Percentiles rank a stretch among this genome's conserved stretches.
Conservation (phyloP, 2,329 filamentous ascomycete genomes). For the Hawksworthiomyces lignivorus region DNA sequence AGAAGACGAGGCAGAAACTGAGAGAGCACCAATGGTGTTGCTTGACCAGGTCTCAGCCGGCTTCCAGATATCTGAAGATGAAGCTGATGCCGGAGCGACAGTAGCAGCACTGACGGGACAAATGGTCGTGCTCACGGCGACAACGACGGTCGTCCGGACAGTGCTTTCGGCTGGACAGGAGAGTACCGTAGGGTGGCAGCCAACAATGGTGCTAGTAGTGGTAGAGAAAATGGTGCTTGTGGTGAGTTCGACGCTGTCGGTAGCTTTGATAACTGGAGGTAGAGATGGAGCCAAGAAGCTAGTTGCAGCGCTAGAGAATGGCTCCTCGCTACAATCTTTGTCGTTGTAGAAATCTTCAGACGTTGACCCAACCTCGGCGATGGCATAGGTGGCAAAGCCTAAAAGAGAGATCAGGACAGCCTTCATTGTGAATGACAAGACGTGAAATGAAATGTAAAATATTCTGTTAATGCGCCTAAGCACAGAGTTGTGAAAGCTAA, state of each 20-base stretch:
- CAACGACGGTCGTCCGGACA: slow-evolving; percentile 27
- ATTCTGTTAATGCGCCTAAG: too few relatives aligned
- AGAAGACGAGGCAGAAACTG: slow-evolving; percentile 1
- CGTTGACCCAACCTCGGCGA: too few relatives aligned
- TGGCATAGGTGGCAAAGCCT: slow-evolving; percentile 5
- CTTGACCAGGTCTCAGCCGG: too few relatives aligned
- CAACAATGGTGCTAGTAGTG: slow-evolving; percentile 30
- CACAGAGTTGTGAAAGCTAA: too few relatives aligned
- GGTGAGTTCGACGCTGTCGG: slow-evolving; percentile 22
- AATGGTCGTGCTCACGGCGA: slow-evolving; percentile 34
- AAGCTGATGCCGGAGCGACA: too few relatives aligned
- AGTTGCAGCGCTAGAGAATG: neutral
- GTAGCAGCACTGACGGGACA: too few relatives aligned
- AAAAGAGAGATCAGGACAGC: slow-evolving; percentile 9
- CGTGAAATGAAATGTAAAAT: too few relatives aligned
- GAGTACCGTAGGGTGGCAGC: slow-evolving; percentile 28
- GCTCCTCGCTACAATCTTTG: slow-evolving; percentile 10
- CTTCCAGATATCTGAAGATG: too few relatives aligned
- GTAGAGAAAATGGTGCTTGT: slow-evolving; percentile 35
- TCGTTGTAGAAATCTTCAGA: too few relatives aligned
- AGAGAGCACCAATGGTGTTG: too few relatives aligned
- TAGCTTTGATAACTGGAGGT: neutral
- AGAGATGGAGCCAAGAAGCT: neutral
- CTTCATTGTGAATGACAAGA: slow-evolving; percentile 13
- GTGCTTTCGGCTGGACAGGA: slow-evolving; percentile 32